Conservation (phyloP, 305 asterid genomes). For the Fraxinus dipetala region DNA sequence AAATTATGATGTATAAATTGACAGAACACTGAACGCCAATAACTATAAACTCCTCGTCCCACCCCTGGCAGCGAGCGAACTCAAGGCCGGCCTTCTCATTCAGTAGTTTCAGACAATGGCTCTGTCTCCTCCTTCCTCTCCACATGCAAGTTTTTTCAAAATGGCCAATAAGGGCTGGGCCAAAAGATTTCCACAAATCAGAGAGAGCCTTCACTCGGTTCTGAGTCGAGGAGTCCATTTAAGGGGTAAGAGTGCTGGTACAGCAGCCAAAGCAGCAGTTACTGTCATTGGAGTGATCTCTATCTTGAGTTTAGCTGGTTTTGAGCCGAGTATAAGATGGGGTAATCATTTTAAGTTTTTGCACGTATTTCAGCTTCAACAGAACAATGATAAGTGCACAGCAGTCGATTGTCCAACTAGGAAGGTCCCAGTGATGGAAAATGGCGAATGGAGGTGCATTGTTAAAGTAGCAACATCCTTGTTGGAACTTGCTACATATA, state of each 20-base stretch:
- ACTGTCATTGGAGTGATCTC: slow-evolving; percentile 36
- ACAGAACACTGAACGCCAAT: neutral
- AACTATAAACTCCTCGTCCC: neutral
- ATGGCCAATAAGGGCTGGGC: slow-evolving; percentile 10
- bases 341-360: slow-evolving; percentile 24
- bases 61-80: neutral
- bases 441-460: slow-evolving; percentile 40
- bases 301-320: slow-evolving; percentile 41
- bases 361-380: slow-evolving; percentile 22
- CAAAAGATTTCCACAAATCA: slow-evolving; percentile 11
- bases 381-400: slow-evolving; percentile 9
- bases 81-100: slow-evolving; percentile 26
- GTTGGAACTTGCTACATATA: too few relatives aligned
- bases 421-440: slow-evolving; percentile 35
- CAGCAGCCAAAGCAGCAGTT: slow-evolving; percentile 25
- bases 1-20: neutral
- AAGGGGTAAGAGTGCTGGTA: slow-evolving; percentile 25
- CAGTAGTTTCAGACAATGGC: slow-evolving; percentile 27
- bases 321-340: slow-evolving; percentile 29
- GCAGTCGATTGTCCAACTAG: slow-evolving; percentile 32
- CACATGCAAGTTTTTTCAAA: slow-evolving; percentile 22
- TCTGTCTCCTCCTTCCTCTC: slow-evolving; percentile 25
- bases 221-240: neutral
- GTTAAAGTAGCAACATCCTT: neutral
- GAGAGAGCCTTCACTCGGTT: neutral